These are phyloP conservation scores for Hericium erinaceus DNA, from an alignment of 768 basidiomycete species.

Conservation along the genomic window DNA sequence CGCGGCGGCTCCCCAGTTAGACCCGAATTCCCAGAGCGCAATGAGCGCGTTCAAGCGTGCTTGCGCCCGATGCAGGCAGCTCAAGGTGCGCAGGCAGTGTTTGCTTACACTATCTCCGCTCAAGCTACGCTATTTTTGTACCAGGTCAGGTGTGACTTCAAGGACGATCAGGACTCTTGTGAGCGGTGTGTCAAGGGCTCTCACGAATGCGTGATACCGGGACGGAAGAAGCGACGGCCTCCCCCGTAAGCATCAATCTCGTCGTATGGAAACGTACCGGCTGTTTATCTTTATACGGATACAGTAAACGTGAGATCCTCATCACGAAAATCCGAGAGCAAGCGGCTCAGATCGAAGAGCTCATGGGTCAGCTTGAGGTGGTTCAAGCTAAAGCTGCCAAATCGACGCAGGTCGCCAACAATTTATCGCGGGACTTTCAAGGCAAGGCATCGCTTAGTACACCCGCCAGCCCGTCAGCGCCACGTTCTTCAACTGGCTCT, in stretches of 20 bases:
- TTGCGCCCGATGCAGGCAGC: slow-evolving; percentile 13
- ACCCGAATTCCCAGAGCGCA: neutral
- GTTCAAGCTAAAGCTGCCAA: slow-evolving; percentile 20
- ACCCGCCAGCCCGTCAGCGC: slow-evolving; percentile 10
- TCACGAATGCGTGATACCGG: slow-evolving; percentile 73
- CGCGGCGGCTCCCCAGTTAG: neutral
- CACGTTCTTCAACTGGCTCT: neutral
- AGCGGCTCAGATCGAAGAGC: slow-evolving; percentile 58
- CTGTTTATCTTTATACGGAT: slow-evolving; percentile 1
- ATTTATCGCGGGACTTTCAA: slow-evolving; percentile 8
- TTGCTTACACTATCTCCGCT: neutral
- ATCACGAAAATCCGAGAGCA: slow-evolving; percentile 69
- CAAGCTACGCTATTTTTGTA: neutral
- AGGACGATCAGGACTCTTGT: slow-evolving; percentile 62
- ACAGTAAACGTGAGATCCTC: slow-evolving; percentile 74
- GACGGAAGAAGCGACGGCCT: slow-evolving; percentile 69
- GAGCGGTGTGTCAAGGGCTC: slow-evolving; percentile 64
- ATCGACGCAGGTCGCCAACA: slow-evolving; percentile 8
- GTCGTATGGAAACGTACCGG: neutral
- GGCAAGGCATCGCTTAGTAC: slow-evolving; percentile 11
- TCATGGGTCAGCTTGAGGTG: slow-evolving; percentile 61
- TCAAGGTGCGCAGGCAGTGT: slow-evolving; percentile 6
- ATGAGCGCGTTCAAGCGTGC: slow-evolving; percentile 12
- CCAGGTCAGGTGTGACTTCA: slow-evolving; percentile 73
- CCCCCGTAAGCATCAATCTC: slow-evolving; percentile 53